These are phyloP conservation scores for Orobanche coerulescens DNA, from an alignment of 257 asterid genomes.

Conservation along the genomic window DNA sequence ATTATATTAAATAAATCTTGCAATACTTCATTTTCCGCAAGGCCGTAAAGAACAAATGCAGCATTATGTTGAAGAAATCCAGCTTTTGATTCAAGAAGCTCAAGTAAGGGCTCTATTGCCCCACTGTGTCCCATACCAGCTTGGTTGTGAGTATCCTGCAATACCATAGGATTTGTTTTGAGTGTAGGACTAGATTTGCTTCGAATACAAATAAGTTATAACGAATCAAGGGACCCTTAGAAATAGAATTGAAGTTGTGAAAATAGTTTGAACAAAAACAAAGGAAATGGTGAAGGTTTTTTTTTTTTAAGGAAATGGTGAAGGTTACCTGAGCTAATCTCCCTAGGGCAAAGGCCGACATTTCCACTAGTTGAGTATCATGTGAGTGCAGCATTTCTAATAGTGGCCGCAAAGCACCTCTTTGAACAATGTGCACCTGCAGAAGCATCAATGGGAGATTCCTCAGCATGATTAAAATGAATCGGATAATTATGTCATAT, in stretches of 20 bases:
- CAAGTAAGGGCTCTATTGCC: constrained; percentile 48
- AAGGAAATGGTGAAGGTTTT: not conserved
- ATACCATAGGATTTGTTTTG: not conserved
- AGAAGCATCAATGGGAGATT: constrained; percentile 12
- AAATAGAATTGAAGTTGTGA: not conserved
- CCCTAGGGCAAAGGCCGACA: constrained; percentile 82
- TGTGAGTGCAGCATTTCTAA: constrained; percentile 66
- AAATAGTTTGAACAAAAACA: not conserved
- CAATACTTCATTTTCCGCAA: constrained; percentile 68
- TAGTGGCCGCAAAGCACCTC: constrained; percentile 71
- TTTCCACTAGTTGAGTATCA: constrained; percentile 68
- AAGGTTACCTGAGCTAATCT: constrained; percentile 68
- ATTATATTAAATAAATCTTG: not conserved
- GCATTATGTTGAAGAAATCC: constrained; percentile 76
- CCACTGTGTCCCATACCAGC: constrained; percentile 81
- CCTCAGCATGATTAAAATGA: not conserved
- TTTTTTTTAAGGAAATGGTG: not conserved
- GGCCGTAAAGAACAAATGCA: constrained; percentile 76
- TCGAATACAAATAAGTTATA: not conserved
- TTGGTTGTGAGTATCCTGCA: constrained; percentile 65
- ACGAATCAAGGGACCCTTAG: not conserved
- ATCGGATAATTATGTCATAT: not conserved
- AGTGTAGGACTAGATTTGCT: not conserved
- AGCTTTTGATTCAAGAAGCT: constrained; percentile 67
- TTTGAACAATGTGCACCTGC: constrained; percentile 73